A percentile compares a stretch with the other conserved stretches of the same genome.
phyloP scores from a whole-genome alignment of 352 stramenopile genomes.

The Phytophthora sansomeana region DNA sequence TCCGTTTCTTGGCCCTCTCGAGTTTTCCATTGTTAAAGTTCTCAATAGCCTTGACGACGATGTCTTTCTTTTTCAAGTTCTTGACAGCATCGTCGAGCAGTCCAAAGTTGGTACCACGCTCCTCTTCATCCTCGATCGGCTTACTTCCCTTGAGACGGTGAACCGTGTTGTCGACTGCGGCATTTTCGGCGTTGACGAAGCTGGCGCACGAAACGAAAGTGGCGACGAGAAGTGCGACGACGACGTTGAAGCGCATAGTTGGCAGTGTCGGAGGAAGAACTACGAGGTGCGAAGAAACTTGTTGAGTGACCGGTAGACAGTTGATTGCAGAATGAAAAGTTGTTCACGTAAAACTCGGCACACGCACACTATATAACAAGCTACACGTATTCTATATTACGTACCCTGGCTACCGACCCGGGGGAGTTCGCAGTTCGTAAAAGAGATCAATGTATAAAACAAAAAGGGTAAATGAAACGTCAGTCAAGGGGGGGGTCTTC shows the following conservation, averaged over 20 bases:
- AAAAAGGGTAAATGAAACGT: too few species aligned
- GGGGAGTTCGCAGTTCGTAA: too few species aligned
- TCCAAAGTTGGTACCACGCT: neutral
- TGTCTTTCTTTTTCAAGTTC: neutral
- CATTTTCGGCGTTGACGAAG: constrained; percentile 1
- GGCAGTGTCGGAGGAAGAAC: neutral
- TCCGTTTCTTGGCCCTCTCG: neutral
- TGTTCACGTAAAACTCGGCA: too few species aligned
- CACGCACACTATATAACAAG: too few species aligned
- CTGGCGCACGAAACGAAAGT: constrained; percentile 5
- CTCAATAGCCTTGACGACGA: neutral
- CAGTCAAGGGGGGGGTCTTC: too few species aligned
- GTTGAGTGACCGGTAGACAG: neutral
- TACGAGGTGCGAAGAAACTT: neutral
- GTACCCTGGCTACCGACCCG: too few species aligned
- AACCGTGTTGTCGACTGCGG: neutral
- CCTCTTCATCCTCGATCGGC: neutral
- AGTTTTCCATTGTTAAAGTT: neutral
- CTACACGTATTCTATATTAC: too few species aligned
- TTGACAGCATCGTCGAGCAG: neutral
- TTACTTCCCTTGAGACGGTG: neutral
- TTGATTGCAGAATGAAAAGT: neutral
- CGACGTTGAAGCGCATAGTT: constrained; percentile 4
- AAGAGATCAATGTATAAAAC: too few species aligned
- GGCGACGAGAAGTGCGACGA: neutral